Percentiles rank a stretch among this genome's conserved stretches.
Conservation (phyloP, 176 grass and related monocot genomes). For the Phyllostachys edulis region DNA sequence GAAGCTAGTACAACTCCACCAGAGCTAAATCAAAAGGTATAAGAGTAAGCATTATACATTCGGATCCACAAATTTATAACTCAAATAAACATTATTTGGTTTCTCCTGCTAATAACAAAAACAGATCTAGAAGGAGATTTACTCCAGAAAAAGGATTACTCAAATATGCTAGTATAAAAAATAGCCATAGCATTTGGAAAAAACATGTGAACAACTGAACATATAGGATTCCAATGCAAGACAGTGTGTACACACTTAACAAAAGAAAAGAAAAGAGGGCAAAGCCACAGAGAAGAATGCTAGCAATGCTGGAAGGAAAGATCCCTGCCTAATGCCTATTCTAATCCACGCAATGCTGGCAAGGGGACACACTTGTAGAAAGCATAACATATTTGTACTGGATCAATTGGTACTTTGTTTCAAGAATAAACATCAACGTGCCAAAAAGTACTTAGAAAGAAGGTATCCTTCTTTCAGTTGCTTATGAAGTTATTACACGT, state of each 20-base stretch:
- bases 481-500: background rate
- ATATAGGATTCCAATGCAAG: background rate
- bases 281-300: background rate
- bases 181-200: background rate
- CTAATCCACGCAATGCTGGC: background rate
- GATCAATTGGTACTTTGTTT: background rate
- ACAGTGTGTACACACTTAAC: background rate
- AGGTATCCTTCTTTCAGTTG: background rate
- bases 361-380: background rate
- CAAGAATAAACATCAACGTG: background rate
- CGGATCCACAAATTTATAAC: background rate
- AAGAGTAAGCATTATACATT: background rate
- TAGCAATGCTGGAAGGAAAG: background rate
- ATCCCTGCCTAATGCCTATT: background rate
- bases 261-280: background rate
- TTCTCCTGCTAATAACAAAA: background rate
- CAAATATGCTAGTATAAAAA: slow-evolving; percentile 7
- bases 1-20: slow-evolving; percentile 88
- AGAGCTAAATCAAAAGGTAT: slow-evolving; percentile 46
- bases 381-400: background rate
- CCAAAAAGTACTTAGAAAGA: background rate
- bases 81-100: background rate
- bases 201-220: background rate
- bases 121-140: background rate
- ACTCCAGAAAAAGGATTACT: background rate